Evolutionary conservation across 2,329 filamentous ascomycete genomes (phyloP).

Genomic region (Ceratocystis smalleyi): DNA sequence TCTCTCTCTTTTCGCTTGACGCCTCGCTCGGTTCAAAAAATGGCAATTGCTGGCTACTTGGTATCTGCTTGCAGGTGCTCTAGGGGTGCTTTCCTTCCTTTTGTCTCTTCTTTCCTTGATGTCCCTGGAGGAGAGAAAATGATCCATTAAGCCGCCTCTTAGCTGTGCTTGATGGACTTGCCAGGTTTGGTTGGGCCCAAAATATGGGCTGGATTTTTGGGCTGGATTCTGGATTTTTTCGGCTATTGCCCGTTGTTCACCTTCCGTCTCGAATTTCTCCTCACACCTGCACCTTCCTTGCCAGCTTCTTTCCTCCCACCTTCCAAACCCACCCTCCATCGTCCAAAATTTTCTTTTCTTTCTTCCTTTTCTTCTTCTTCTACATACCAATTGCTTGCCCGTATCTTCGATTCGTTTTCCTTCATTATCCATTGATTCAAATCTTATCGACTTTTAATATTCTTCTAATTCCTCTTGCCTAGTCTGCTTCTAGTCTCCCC

Average conservation of each 20-base stretch:
- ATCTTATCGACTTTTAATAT: slow-evolving; percentile 5
- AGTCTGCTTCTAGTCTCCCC: not conserved
- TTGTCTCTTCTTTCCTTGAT: no score
- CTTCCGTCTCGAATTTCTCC: slow-evolving; percentile 7
- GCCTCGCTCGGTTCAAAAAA: not conserved
- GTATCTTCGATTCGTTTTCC: slow-evolving; percentile 7
- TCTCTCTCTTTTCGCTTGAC: not conserved
- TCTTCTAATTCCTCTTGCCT: not conserved
- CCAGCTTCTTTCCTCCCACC: slow-evolving; percentile 2
- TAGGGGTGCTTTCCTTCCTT: not conserved
- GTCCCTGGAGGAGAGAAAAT: not conserved
- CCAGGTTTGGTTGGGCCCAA: not conserved
- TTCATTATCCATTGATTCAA: slow-evolving; percentile 8
- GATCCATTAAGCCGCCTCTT: not conserved
- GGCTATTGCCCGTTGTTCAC: not conserved
- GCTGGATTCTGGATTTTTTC: not conserved
- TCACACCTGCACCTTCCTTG: not conserved
- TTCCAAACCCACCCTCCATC: not conserved
- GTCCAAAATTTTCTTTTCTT: slow-evolving; percentile 5
- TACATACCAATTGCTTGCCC: slow-evolving; percentile 1
- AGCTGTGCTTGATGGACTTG: not conserved
- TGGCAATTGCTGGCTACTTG: not conserved
- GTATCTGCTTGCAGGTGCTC: not conserved
- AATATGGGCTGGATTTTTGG: not conserved
- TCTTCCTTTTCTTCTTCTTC: not conserved